Base-by-base conservation (phyloP, 129 eudicot species). In the Silybum marianum region DNA sequence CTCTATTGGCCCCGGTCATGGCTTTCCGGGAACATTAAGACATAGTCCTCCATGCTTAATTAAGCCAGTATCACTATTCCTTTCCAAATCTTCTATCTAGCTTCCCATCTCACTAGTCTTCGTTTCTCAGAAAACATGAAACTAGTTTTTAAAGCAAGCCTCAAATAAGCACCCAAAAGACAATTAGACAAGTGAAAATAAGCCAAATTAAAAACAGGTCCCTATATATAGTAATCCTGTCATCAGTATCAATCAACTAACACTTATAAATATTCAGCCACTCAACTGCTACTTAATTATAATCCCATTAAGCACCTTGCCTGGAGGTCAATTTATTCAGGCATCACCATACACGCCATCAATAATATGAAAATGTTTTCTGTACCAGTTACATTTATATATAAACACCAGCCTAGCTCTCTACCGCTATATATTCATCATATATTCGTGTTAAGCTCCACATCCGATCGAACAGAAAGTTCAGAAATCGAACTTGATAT, bases 271-370 rank as follows among this genome's bases (percentile, higher is more conserved):
- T 58, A 32, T 48, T 48, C 30, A 75, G 77, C 63, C 32, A 48
- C 25, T 62, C 25, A 77, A 36, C 54, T 63, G 14, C 82, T 42
- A 7, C 25, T 7, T 69, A 65, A 32, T 32, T 32, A 65, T 65
- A 65, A 62, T 65, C n/a, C 36, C n/a, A 3, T 19, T 19, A 14
- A 69, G 51, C 54, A 11, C 65, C 74, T 78, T 79, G 16, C 70
- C 38, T 48, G 9, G 7, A 58, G 76, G 76, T 79, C 77, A 48
- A 70, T 71, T 71, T 21, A 32, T 19, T 19, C 46, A 11, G n/a
- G 18, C 75, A 42, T 67, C 74, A 42, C 73, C 72, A 65, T 23
- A 14, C 72, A 77, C 81, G 25, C 14, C 80, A 63, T 23, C 13
- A 39, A 3, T 73, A 71, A 34, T 51, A 72, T 54, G 36, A 18